phyloP scores from a whole-genome alignment of 371 early-diverging fungal species.

The Choanephora cucurbitarum region DNA sequence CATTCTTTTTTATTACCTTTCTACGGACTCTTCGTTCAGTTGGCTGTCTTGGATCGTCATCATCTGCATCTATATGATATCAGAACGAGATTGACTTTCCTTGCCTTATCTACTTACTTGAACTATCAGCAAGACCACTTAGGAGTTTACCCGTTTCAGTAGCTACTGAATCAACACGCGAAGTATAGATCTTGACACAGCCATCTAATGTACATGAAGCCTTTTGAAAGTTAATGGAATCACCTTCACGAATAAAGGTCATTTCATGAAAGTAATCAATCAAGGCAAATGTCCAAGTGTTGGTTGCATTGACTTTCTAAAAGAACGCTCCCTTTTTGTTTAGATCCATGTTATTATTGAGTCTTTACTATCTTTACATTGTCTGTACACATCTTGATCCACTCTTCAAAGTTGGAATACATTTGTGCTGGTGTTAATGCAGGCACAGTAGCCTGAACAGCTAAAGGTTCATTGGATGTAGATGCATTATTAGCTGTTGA shows the following conservation, averaged over 20 bases:
- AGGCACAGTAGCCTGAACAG: constrained; percentile 18
- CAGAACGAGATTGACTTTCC: no score
- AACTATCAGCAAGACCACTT: constrained; percentile 80
- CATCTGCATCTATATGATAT: no score
- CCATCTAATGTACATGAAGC: constrained; percentile 99
- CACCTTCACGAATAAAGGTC: constrained; percentile 91
- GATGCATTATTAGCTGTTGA: no score
- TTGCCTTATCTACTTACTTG: constrained; percentile 38
- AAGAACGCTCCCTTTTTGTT: no score
- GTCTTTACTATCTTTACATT: constrained; percentile 72
- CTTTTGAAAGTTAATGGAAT: constrained; percentile 98
- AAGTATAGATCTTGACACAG: constrained; percentile 98
- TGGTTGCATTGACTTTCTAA: constrained; percentile 97
- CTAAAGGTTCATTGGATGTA: not conserved
- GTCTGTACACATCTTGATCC: constrained; percentile 97
- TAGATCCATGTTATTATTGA: not conserved
- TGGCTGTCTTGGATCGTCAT: constrained; percentile 50
- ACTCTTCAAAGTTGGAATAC: constrained; percentile 86
- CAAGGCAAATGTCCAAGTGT: constrained; percentile 97
- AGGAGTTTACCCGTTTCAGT: constrained; percentile 93
- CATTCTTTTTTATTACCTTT: no score
- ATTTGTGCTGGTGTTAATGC: constrained; percentile 48
- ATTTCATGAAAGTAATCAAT: constrained; percentile 99
- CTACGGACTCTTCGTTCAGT: constrained; percentile 39
- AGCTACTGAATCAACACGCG: constrained; percentile 98